Evolutionary conservation across 371 early-diverging fungal species (phyloP).

Genomic region (Mucor circinelloides): DNA sequence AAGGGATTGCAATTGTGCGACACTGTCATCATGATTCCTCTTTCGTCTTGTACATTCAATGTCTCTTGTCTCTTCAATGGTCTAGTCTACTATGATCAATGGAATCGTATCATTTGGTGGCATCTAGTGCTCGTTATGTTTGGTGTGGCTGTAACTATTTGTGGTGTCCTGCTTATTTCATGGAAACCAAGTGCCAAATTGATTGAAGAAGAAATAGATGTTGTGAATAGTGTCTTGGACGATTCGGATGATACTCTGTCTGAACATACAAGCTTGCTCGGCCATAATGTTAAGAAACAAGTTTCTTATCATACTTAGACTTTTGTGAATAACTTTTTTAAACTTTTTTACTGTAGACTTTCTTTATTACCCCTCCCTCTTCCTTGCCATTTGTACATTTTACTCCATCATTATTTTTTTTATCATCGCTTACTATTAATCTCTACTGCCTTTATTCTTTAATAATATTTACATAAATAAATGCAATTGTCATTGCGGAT

Average conservation of each 20-base stretch:
- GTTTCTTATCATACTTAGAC: background rate
- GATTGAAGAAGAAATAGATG: constrained; percentile 9
- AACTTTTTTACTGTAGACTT: background rate
- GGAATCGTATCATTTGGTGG: constrained; percentile 64
- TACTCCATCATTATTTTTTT: background rate
- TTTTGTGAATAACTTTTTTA: background rate
- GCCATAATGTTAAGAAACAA: background rate
- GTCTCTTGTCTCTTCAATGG: constrained; percentile 80
- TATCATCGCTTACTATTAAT: background rate
- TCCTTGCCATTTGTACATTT: background rate
- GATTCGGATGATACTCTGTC: background rate
- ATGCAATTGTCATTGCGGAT: background rate
- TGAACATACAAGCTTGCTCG: background rate
- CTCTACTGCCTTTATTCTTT: background rate
- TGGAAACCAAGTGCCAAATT: constrained; percentile 28
- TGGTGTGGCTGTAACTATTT: constrained; percentile 64
- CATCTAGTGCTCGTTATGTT: constrained; percentile 67
- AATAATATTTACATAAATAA: background rate
- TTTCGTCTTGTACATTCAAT: constrained; percentile 78
- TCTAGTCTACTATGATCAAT: constrained; percentile 80
- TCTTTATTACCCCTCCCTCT: background rate
- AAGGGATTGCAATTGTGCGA: constrained; percentile 75
- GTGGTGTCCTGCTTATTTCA: constrained; percentile 69
- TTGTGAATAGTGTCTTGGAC: background rate
- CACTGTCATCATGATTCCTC: constrained; percentile 79